These are phyloP conservation scores for Aspergillus terreus DNA, from an alignment of 2,329 filamentous ascomycete species.

Conservation along the genomic window DNA sequence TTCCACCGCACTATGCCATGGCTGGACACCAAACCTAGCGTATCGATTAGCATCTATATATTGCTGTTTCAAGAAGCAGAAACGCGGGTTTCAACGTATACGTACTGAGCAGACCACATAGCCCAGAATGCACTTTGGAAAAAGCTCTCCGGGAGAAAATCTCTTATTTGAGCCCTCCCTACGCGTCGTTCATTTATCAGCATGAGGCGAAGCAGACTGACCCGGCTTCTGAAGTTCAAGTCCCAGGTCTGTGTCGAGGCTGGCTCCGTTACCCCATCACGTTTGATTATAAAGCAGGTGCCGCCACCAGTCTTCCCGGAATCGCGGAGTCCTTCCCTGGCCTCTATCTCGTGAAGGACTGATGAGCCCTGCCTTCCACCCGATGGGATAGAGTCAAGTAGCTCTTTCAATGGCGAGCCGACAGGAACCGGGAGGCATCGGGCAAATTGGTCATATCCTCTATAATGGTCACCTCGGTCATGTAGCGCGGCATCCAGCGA, in stretches of 20 bases:
- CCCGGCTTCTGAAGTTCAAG: background rate
- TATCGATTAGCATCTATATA: background rate
- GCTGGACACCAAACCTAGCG: slow-evolving; percentile 11
- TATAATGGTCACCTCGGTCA: slow-evolving; percentile 2
- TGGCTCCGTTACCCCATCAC: background rate
- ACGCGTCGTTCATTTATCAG: background rate
- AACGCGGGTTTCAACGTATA: background rate
- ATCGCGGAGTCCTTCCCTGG: background rate
- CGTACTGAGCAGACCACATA: slow-evolving; percentile 15
- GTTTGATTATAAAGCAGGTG: background rate
- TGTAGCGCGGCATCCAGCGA: slow-evolving; percentile 9
- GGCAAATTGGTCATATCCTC: slow-evolving; percentile 17
- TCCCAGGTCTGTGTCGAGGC: background rate
- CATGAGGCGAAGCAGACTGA: background rate
- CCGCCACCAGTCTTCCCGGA: background rate
- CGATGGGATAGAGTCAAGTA: slow-evolving; percentile 12
- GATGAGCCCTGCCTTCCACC: background rate
- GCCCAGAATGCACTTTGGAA: slow-evolving; percentile 15
- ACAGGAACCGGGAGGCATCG: slow-evolving; percentile 15
- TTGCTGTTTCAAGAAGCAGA: background rate
- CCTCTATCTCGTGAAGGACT: background rate
- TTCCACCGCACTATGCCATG: slow-evolving; percentile 15
- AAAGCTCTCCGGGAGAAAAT: slow-evolving; percentile 8
- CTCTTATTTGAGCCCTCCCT: slow-evolving; percentile 6
- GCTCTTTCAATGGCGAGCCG: slow-evolving; percentile 8